Evolutionary conservation across 306 rosid genomes (phyloP).

Genomic region (Citrullus amarus): DNA sequence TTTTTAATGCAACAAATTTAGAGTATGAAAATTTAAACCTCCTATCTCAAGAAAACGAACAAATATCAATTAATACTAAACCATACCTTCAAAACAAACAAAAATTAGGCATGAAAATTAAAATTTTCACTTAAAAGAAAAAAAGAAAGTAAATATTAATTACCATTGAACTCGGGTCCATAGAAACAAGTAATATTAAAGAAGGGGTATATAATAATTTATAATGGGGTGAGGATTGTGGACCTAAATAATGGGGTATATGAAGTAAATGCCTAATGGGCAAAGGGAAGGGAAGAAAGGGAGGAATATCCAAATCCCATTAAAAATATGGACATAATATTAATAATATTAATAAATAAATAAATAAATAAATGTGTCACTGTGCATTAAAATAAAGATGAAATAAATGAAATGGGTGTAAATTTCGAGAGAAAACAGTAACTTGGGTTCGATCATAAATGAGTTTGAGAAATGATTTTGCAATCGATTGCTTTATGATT

Average conservation of each 20-base stretch:
- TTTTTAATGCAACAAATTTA: too few relatives aligned
- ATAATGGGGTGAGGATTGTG: background rate
- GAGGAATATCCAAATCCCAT: background rate
- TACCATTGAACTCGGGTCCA: too few relatives aligned
- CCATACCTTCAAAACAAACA: too few relatives aligned
- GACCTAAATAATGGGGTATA: background rate
- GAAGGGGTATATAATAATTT: too few relatives aligned
- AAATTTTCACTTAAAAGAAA: too few relatives aligned
- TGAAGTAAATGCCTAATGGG: background rate
- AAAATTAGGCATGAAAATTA: too few relatives aligned
- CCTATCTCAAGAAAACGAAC: too few relatives aligned
- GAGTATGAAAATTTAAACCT: too few relatives aligned
- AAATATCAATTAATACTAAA: too few relatives aligned
- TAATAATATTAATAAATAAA: background rate
- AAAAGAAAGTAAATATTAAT: too few relatives aligned
- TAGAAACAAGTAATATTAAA: too few relatives aligned
- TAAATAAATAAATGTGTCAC: background rate
- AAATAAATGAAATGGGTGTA: conserved; percentile 5
- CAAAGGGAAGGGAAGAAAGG: background rate
- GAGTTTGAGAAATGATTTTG: conserved; percentile 51
- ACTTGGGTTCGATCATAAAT: background rate
- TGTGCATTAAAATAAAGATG: background rate
- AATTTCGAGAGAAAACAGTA: conserved; percentile 25
- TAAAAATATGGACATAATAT: background rate
- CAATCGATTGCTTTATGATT: conserved; percentile 73